These are phyloP conservation scores for Clitopilus hobsonii DNA, from an alignment of 768 basidiomycete genomes.

Conservation along the genomic window DNA sequence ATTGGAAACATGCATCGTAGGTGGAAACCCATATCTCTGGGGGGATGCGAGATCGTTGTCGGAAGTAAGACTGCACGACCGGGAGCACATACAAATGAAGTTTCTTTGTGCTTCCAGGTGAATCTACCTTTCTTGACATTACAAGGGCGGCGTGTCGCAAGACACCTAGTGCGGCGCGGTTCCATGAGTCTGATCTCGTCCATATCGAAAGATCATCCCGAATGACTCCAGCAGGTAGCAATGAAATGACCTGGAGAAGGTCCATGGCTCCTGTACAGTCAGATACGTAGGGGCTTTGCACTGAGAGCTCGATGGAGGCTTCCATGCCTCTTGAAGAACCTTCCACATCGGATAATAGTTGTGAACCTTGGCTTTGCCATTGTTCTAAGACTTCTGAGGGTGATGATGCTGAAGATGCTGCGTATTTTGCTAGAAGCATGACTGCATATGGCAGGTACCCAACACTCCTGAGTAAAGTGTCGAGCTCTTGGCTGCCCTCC, in stretches of 20 bases:
- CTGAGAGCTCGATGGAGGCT: not conserved
- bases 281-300: not conserved
- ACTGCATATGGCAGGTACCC: not conserved
- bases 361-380: not conserved
- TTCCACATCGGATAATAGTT: not conserved
- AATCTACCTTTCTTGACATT: not conserved
- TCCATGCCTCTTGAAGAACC: not conserved
- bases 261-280: not conserved
- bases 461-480: not conserved
- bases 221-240: not conserved
- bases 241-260: not conserved
- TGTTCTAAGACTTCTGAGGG: not conserved
- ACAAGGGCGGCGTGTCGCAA: not conserved
- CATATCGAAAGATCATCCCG: constrained; percentile 1
- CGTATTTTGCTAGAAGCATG: constrained; percentile 9
- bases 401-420: not conserved
- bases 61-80: constrained; percentile 15
- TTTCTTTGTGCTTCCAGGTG: not conserved
- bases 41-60: constrained; percentile 7
- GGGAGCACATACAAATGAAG: constrained; percentile 9
- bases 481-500: not conserved
- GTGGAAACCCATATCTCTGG: constrained; percentile 2
- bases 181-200: not conserved
- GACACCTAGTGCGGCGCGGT: not conserved
- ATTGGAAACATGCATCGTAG: constrained; percentile 10